These are phyloP conservation scores for Annona cherimola DNA, from an alignment of 164 flowering plant genomes.

Conservation along the genomic window DNA sequence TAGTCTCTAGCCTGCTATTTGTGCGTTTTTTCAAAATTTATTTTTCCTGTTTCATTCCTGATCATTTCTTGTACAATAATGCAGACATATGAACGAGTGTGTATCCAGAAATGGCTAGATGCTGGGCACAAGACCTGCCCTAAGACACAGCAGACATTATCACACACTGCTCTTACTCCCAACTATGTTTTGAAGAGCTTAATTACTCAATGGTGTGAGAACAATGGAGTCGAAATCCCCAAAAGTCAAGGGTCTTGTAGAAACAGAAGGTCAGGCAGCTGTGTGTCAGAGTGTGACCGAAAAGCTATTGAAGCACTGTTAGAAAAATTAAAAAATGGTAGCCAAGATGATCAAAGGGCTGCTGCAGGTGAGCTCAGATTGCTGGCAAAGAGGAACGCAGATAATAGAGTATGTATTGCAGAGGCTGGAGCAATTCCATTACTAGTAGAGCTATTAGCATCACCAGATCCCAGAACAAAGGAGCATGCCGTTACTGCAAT, in stretches of 20 bases:
- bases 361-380: conserved; percentile 33
- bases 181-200: conserved; percentile 29
- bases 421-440: conserved; percentile 27
- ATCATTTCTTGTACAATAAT: not conserved
- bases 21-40: too few species aligned
- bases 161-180: conserved; percentile 24
- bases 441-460: conserved; percentile 21
- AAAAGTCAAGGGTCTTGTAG: conserved; percentile 13
- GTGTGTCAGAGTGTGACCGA: conserved; percentile 14
- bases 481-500: conserved; percentile 30
- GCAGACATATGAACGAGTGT: conserved; percentile 29
- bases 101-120: conserved; percentile 32
- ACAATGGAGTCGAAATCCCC: conserved; percentile 28
- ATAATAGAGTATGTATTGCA: conserved; percentile 27
- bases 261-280: conserved; percentile 11
- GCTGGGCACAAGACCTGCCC: conserved; percentile 32
- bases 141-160: conserved; percentile 27
- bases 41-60: not conserved
- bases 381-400: conserved; percentile 30
- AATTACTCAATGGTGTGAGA: conserved; percentile 33
- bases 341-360: conserved; percentile 22
- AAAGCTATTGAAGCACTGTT: conserved; percentile 17
- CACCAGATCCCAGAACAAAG: conserved; percentile 26
- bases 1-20: too few species aligned
- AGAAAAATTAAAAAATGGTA: conserved; percentile 11